Percentiles rank a stretch among this genome's conserved stretches.
phyloP scores from a whole-genome alignment of 73 alveolate genomes.

The Paraurostyla sp. region DNA sequence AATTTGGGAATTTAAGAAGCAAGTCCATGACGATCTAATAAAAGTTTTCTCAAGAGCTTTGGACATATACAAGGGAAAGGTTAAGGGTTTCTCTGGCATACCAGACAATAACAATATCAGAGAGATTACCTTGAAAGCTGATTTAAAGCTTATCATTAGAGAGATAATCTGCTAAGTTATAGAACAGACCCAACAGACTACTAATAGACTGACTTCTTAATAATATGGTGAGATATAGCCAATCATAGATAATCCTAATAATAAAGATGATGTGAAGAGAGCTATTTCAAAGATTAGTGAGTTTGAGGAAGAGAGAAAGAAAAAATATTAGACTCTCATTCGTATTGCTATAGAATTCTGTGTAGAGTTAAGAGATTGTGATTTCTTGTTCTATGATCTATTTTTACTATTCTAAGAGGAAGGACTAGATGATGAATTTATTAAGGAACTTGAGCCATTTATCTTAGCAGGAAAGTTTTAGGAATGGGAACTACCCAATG shows the following conservation, averaged over 20 bases:
- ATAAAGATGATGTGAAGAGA: constrained; percentile 6
- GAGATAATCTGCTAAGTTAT: constrained; percentile 36
- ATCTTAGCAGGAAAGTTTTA: constrained; percentile 54
- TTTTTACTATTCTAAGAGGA: constrained; percentile 25
- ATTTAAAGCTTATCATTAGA: constrained; percentile 31
- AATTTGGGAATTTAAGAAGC: constrained; percentile 3
- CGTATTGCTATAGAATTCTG: constrained; percentile 66
- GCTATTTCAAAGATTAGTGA: not conserved
- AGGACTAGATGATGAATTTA: constrained; percentile 31
- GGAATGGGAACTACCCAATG: constrained; percentile 47
- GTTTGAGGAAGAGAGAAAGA: not conserved
- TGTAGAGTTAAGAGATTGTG: constrained; percentile 54
- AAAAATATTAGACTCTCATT: not conserved
- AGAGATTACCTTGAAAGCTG: constrained; percentile 44
- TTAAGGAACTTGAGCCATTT: constrained; percentile 62
- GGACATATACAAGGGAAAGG: constrained; percentile 55
- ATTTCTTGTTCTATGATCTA: constrained; percentile 56
- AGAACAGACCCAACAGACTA: not conserved
- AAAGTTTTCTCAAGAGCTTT: constrained; percentile 25
- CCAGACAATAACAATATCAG: constrained; percentile 36
- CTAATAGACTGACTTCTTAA: no score
- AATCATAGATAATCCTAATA: not conserved
- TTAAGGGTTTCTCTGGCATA: constrained; percentile 52
- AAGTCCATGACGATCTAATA: constrained; percentile 36
- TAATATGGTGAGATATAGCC: no score